Evolutionary conservation across 2,329 filamentous ascomycete genomes (phyloP).

Genomic region (Diplocarpon mali): DNA sequence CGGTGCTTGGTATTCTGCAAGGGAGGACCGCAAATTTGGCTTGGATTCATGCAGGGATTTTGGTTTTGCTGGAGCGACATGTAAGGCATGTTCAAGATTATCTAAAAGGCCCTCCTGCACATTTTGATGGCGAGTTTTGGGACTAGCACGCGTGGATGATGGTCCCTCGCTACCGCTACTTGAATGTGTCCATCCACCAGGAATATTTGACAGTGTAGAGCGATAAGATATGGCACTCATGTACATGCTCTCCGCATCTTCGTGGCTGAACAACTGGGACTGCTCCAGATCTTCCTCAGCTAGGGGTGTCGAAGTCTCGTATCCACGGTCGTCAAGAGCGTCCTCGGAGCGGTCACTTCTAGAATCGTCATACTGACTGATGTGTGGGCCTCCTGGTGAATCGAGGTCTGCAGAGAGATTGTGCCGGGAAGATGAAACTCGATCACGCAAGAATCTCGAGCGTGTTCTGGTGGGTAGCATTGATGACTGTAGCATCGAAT

Average conservation of each 20-base stretch:
- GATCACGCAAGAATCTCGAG: slow-evolving; percentile 20
- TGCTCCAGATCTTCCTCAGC: slow-evolving; percentile 41
- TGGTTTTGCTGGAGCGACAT: slow-evolving; percentile 3
- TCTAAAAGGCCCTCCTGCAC: slow-evolving; percentile 9
- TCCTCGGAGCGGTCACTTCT: neutral
- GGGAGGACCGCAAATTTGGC: slow-evolving; percentile 3
- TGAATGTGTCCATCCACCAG: slow-evolving; percentile 21
- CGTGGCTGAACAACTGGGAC: slow-evolving; percentile 65
- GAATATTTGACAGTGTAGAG: slow-evolving; percentile 16
- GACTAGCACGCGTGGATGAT: slow-evolving; percentile 15
- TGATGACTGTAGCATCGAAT: slow-evolving; percentile 19
- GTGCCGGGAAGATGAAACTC: slow-evolving; percentile 25
- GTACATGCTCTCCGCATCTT: slow-evolving; percentile 80
- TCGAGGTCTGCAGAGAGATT: slow-evolving; percentile 7
- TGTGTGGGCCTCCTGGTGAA: neutral
- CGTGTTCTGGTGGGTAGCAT: slow-evolving; percentile 18
- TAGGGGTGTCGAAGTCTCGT: slow-evolving; percentile 12
- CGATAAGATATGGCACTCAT: slow-evolving; percentile 56
- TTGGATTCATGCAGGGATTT: neutral
- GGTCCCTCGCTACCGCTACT: slow-evolving; percentile 12
- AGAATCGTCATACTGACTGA: neutral
- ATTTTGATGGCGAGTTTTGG: slow-evolving; percentile 4
- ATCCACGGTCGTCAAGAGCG: slow-evolving; percentile 14
- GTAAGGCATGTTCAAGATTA: slow-evolving; percentile 21
- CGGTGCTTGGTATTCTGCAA: slow-evolving; percentile 2